Evolutionary conservation across 768 basidiomycete species (phyloP).

Genomic region (Phaeolepiota aurea): DNA sequence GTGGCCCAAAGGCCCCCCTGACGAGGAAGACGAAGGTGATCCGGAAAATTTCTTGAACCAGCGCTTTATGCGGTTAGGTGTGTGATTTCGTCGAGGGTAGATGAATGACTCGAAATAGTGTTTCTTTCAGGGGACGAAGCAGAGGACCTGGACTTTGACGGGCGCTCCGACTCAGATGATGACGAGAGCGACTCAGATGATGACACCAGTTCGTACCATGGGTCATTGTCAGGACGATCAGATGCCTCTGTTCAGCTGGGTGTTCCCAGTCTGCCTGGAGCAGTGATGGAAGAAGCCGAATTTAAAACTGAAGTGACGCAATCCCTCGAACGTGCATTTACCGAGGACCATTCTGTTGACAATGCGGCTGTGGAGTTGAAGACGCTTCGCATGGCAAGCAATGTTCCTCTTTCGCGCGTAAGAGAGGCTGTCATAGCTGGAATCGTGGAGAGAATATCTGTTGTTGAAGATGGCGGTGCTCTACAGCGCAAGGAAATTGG

Average conservation of each 20-base stretch:
- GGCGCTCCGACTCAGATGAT: constrained; percentile 44
- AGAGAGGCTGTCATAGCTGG: constrained; percentile 84
- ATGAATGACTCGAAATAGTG: too few relatives aligned
- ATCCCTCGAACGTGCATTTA: constrained; percentile 86
- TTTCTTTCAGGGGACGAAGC: constrained; percentile 44
- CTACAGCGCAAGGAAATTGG: constrained; percentile 62
- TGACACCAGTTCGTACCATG: constrained; percentile 26
- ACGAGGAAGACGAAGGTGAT: constrained; percentile 55
- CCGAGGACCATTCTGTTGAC: constrained; percentile 86
- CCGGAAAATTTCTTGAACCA: constrained; percentile 58
- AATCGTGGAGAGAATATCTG: constrained; percentile 63
- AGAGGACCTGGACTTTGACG: constrained; percentile 57
- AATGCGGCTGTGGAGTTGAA: constrained; percentile 93
- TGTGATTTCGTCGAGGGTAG: too few relatives aligned
- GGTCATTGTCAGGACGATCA: constrained; percentile 37
- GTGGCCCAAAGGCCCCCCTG: constrained; percentile 66
- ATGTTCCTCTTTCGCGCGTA: constrained; percentile 81
- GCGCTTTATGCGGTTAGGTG: constrained; percentile 71
- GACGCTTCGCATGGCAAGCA: constrained; percentile 94
- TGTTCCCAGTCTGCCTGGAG: constrained; percentile 24
- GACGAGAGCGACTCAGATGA: constrained; percentile 32
- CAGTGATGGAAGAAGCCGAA: constrained; percentile 48
- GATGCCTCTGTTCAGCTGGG: constrained; percentile 36
- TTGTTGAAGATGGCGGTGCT: constrained; percentile 46
- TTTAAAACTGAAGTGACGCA: constrained; percentile 72